These are phyloP conservation scores for Exserohilum rostratum DNA, from an alignment of 2,329 filamentous ascomycete genomes.

Conservation along the genomic window DNA sequence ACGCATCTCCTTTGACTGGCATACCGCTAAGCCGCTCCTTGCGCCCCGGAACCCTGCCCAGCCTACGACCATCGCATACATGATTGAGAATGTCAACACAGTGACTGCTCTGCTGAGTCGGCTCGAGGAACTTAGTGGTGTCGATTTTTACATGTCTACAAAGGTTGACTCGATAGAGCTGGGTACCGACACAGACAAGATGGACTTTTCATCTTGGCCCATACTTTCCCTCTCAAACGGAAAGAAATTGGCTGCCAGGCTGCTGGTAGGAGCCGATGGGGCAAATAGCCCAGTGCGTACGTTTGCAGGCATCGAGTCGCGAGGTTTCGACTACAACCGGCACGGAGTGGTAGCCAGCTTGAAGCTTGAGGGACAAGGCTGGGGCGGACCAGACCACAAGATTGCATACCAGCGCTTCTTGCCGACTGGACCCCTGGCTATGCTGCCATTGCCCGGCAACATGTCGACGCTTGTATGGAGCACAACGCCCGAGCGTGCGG, in stretches of 20 bases:
- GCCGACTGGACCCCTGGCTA: slow-evolving; percentile 86
- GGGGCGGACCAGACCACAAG: slow-evolving; percentile 57
- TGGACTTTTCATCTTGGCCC: slow-evolving; percentile 87
- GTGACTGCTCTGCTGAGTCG: slow-evolving; percentile 77
- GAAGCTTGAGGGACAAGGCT: slow-evolving; percentile 63
- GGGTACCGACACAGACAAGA: slow-evolving; percentile 68
- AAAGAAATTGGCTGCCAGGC: slow-evolving; percentile 73
- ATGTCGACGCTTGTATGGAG: slow-evolving; percentile 92
- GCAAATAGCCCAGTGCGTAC: slow-evolving; percentile 90
- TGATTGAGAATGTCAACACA: slow-evolving; percentile 94
- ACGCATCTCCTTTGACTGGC: slow-evolving; percentile 87
- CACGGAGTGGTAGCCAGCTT: slow-evolving; percentile 93
- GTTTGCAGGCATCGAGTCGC: slow-evolving; percentile 83
- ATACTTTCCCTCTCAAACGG: slow-evolving; percentile 75
- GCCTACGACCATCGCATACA: slow-evolving; percentile 79
- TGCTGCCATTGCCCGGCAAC: slow-evolving; percentile 86
- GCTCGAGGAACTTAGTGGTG: slow-evolving; percentile 69
- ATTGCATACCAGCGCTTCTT: slow-evolving; percentile 95
- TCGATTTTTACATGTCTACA: slow-evolving; percentile 76
- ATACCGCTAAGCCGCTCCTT: slow-evolving; percentile 49
- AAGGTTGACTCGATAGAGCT: slow-evolving; percentile 80
- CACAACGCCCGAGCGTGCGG: slow-evolving; percentile 80
- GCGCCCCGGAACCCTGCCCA: slow-evolving; percentile 50
- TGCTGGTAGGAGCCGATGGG: slow-evolving; percentile 91
- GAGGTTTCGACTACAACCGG: slow-evolving; percentile 91